phyloP scores from a whole-genome alignment of 1,139 yeast genomes.

The Magnusiomyces ingens region DNA sequence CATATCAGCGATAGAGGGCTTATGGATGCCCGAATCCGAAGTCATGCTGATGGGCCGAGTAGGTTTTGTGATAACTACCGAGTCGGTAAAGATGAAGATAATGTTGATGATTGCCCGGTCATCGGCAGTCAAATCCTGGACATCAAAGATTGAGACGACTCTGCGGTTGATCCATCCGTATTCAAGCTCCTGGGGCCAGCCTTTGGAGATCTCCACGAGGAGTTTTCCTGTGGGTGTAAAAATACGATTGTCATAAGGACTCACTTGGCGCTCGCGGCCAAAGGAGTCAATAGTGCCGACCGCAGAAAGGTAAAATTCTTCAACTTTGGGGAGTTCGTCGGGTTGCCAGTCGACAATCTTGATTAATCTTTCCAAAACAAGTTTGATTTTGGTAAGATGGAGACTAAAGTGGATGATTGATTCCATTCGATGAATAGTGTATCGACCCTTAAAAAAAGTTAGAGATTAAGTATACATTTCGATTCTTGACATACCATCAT shows the following conservation, averaged over 20 bases:
- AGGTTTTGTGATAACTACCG: conserved; percentile 52
- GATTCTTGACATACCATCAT: conserved; percentile 24
- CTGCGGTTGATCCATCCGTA: conserved; percentile 84
- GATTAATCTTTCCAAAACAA: conserved; percentile 55
- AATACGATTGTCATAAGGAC: conserved; percentile 54
- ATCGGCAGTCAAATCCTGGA: conserved; percentile 37
- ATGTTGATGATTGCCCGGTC: conserved; percentile 38
- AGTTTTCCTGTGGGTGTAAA: conserved; percentile 91
- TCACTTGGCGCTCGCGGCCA: conserved; percentile 41
- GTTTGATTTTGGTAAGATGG: conserved; percentile 62
- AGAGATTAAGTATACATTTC: conserved; percentile 18
- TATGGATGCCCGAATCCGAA: conserved; percentile 37
- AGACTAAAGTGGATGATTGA: conserved; percentile 63
- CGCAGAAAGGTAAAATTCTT: conserved; percentile 47
- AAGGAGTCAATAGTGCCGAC: conserved; percentile 72
- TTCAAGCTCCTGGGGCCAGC: conserved; percentile 84
- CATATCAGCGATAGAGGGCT: conserved; percentile 66
- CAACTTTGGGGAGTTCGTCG: conserved; percentile 32
- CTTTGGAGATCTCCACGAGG: conserved; percentile 70
- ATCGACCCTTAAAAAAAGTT: conserved; percentile 22
- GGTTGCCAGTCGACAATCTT: conserved; percentile 33
- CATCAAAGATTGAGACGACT: conserved; percentile 75
- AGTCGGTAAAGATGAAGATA: conserved; percentile 74
- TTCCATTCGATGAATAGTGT: conserved; percentile 56
- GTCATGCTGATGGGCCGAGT: conserved; percentile 28